Percentiles rank a stretch among this genome's conserved stretches.
These are phyloP conservation scores for Lactuca sativa DNA, from an alignment of 129 eudicot species.

Conservation along the genomic window DNA sequence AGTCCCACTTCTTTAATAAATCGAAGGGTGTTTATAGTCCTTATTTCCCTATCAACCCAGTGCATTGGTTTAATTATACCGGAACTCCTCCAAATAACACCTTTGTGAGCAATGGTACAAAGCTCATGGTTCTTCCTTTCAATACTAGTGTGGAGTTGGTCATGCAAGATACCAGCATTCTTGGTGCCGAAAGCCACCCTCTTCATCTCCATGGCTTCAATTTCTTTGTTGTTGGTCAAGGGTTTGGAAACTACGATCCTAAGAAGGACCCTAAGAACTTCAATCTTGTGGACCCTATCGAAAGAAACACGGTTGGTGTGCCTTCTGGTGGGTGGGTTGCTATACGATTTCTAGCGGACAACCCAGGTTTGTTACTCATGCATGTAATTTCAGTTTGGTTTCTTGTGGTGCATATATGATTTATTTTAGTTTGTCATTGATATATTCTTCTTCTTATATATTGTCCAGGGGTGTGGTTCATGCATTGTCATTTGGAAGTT, in stretches of 20 bases:
- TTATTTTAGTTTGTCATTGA: not conserved
- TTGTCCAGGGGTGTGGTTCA: constrained; percentile 11
- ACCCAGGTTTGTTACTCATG: constrained; percentile 15
- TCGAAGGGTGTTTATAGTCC: constrained; percentile 40
- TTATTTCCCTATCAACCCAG: constrained; percentile 46
- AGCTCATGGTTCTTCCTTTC: constrained; percentile 43
- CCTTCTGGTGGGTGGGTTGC: constrained; percentile 44
- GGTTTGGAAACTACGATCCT: constrained; percentile 46
- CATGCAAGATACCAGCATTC: constrained; percentile 57
- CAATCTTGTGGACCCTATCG: constrained; percentile 46
- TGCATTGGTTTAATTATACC: constrained; percentile 54
- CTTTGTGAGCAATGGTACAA: constrained; percentile 57
- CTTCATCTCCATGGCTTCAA: constrained; percentile 52
- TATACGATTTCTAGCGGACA: constrained; percentile 30
- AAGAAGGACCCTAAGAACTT: constrained; percentile 9
- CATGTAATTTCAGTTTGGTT: not conserved
- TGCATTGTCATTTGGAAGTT: constrained; percentile 36
- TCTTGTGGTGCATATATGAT: not conserved
- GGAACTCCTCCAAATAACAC: constrained; percentile 68
- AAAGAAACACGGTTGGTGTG: constrained; percentile 61
- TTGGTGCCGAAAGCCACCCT: constrained; percentile 31
- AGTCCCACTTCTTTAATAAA: constrained; percentile 33
- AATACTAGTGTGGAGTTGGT: constrained; percentile 55
- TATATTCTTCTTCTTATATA: not conserved
- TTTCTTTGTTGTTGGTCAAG: constrained; percentile 56